These are phyloP conservation scores for Fusarium verticillioides DNA, from an alignment of 2,329 filamentous ascomycete genomes.

Conservation along the genomic window DNA sequence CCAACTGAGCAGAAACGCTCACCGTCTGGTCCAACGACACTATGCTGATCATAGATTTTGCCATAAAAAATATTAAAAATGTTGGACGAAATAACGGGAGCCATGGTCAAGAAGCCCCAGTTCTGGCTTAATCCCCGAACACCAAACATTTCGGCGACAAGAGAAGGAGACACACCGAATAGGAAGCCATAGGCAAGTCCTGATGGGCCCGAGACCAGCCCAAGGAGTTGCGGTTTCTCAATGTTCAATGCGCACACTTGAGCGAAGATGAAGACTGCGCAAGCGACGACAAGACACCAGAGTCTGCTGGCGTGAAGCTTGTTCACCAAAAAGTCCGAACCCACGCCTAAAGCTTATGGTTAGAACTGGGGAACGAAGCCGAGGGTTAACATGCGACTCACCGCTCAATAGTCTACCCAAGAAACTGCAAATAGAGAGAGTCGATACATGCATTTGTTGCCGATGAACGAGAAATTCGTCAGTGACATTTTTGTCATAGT, in stretches of 20 bases:
- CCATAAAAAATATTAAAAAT: constrained; percentile 95
- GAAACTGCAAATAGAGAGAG: constrained; percentile 91
- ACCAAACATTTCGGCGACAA: constrained; percentile 91
- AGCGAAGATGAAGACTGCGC: constrained; percentile 79
- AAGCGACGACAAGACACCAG: constrained; percentile 88
- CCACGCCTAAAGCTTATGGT: constrained; percentile 69
- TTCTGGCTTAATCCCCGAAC: constrained; percentile 91
- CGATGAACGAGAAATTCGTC: constrained; percentile 80
- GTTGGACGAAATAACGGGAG: constrained; percentile 88
- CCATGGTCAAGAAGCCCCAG: constrained; percentile 94
- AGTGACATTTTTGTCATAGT: constrained; percentile 79
- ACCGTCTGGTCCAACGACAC: constrained; percentile 72
- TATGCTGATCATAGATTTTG: constrained; percentile 82
- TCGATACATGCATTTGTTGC: constrained; percentile 93
- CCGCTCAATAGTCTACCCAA: constrained; percentile 81
- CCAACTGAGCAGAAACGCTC: constrained; percentile 82
- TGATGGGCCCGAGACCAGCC: constrained; percentile 82
- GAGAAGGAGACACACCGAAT: constrained; percentile 92
- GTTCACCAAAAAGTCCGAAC: constrained; percentile 90
- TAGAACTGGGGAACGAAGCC: constrained; percentile 17
- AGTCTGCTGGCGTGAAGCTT: constrained; percentile 81
- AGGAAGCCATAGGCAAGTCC: constrained; percentile 93
- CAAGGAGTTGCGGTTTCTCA: constrained; percentile 79
- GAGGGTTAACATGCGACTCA: constrained; percentile 51
- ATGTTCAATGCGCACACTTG: constrained; percentile 82